A percentile compares a stretch with the other conserved stretches of the same genome.
Evolutionary conservation across 495 filamentous ascomycete genomes (phyloP).

Genomic region (Podospora pseudoanserina): DNA sequence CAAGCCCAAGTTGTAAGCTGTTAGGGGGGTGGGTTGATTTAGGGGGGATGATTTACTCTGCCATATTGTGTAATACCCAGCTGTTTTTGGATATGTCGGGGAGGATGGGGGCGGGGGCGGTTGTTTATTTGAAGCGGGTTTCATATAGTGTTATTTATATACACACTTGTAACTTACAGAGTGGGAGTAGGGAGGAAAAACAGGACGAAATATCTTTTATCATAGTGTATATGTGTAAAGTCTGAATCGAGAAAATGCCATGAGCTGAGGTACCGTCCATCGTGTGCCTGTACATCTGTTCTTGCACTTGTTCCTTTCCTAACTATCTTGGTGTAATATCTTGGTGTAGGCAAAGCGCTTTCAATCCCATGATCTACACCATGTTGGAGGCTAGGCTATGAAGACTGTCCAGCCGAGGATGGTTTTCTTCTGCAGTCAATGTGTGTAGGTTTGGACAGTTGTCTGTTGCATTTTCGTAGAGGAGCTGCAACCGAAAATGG

Average conservation of each 20-base stretch:
- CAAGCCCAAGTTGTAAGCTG: conserved; percentile 42
- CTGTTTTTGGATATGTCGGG: not conserved
- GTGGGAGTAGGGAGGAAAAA: not conserved
- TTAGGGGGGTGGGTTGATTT: not conserved
- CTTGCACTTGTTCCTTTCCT: too few relatives aligned
- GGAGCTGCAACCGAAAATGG: too few relatives aligned
- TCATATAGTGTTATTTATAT: not conserved
- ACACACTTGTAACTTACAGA: not conserved
- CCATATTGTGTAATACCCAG: not conserved
- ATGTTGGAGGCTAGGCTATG: too few relatives aligned
- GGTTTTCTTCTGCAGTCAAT: too few relatives aligned
- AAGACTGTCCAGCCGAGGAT: too few relatives aligned
- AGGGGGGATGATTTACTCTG: not conserved
- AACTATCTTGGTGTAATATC: too few relatives aligned
- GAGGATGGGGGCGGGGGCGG: not conserved
- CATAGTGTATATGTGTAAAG: not conserved
- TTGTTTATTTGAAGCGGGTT: not conserved
- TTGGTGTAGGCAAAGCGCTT: too few relatives aligned
- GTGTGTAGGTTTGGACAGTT: too few relatives aligned
- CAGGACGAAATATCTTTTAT: not conserved
- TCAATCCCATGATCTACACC: too few relatives aligned
- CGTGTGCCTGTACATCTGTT: too few relatives aligned
- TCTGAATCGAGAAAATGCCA: not conserved
- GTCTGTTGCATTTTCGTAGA: too few relatives aligned
- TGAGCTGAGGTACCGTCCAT: not conserved